A percentile compares a stretch with the other conserved stretches of the same genome.
phyloP scores from a whole-genome alignment of 2,329 filamentous ascomycete species.

The Colletotrichum euphorbiae region DNA sequence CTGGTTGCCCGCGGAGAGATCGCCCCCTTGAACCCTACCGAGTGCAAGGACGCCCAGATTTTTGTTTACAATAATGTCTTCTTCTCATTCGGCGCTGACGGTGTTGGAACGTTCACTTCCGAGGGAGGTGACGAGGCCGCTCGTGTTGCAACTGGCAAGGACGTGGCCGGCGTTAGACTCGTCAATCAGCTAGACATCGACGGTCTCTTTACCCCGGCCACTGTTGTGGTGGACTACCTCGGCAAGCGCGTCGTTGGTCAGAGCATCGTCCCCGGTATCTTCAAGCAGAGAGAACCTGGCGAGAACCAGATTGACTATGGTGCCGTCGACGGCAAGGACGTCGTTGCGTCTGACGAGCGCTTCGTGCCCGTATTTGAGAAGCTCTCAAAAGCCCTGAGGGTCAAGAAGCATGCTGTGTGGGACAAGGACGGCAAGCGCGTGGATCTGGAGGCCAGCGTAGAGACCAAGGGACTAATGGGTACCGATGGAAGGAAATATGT shows the following conservation, averaged over 20 bases:
- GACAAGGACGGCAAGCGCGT: constrained; percentile 94
- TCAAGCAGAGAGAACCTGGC: constrained; percentile 96
- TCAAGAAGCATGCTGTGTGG: constrained; percentile 97
- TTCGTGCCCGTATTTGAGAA: constrained; percentile 89
- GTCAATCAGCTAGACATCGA: constrained; percentile 98
- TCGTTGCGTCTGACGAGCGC: constrained; percentile 89
- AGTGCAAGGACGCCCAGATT: constrained; percentile 92
- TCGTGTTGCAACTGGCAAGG: constrained; percentile 94
- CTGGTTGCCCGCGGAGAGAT: constrained; percentile 94
- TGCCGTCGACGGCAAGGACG: constrained; percentile 95
- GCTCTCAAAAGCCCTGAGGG: constrained; percentile 88
- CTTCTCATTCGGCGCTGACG: constrained; percentile 98
- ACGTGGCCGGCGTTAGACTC: constrained; percentile 91
- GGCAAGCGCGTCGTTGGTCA: constrained; percentile 97
- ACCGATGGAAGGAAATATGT: constrained; percentile 98
- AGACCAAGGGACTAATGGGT: constrained; percentile 97
- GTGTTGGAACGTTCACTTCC: constrained; percentile 94
- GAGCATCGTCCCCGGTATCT: constrained; percentile 98
- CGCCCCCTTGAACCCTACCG: constrained; percentile 92
- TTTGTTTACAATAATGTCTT: constrained; percentile 99
- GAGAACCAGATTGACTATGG: constrained; percentile 99
- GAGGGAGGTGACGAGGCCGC: constrained; percentile 98
- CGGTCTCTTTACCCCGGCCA: constrained; percentile 93
- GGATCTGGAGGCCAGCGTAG: constrained; percentile 93
- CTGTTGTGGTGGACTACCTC: constrained; percentile 95